phyloP scores from a whole-genome alignment of 352 stramenopile species.

The Phytophthora rubi region DNA sequence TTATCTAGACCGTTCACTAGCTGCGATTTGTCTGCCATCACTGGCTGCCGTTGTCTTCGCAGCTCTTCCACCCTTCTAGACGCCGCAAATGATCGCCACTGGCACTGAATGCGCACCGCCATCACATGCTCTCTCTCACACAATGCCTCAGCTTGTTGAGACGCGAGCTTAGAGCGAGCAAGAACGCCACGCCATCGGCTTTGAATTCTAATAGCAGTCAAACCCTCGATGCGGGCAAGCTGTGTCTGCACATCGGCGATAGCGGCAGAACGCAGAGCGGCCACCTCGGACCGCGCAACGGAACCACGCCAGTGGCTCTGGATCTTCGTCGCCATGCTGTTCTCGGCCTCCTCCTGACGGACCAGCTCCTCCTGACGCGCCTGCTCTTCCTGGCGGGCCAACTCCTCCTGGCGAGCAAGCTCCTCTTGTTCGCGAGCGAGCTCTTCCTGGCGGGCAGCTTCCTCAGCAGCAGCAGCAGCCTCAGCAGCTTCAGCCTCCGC shows the following conservation, averaged over 20 bases:
- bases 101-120: conserved; percentile 37
- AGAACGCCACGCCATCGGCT: conserved; percentile 38
- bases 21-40: neutral
- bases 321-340: conserved; percentile 32
- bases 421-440: neutral
- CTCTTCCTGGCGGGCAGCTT: conserved; percentile 1
- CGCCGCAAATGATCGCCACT: conserved; percentile 19
- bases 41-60: neutral
- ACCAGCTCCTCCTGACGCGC: neutral
- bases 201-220: conserved; percentile 43
- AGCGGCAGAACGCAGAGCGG: conserved; percentile 8
- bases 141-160: no score
- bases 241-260: conserved; percentile 32
- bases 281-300: conserved; percentile 13
- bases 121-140: conserved; percentile 26
- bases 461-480: neutral
- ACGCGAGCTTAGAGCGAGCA: conserved; percentile 8
- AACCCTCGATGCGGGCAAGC: conserved; percentile 31
- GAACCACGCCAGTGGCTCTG: conserved; percentile 40
- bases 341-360: conserved; percentile 9
- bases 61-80: conserved; percentile 3
- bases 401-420: neutral
- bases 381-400: conserved; percentile 1
- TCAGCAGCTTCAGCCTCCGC: neutral
- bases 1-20: conserved; percentile 8